Conservation (phyloP, 2,329 filamentous ascomycete genomes). For the Albophoma yamanashiensis region DNA sequence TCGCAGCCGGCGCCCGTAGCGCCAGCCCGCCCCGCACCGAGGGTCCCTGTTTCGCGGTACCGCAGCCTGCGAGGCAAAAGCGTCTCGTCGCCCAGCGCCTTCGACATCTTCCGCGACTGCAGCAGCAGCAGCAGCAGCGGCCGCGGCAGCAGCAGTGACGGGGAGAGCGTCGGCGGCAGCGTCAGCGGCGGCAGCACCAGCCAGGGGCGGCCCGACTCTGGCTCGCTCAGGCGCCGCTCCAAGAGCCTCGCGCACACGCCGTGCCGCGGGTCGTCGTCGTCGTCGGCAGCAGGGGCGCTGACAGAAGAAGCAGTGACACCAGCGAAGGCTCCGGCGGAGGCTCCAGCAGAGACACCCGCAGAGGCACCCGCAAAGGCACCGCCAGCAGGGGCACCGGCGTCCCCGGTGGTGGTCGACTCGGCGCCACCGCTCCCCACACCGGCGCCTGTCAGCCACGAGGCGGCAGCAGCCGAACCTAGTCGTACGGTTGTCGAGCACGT, state of each 20-base stretch:
- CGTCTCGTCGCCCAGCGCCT: slow-evolving; percentile 17
- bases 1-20: not conserved
- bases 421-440: slow-evolving; percentile 13
- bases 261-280: slow-evolving; percentile 1
- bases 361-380: too few relatives aligned
- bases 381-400: not conserved
- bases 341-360: too few relatives aligned
- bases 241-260: slow-evolving; percentile 12
- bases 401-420: not conserved
- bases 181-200: slow-evolving; percentile 4
- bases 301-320: too few relatives aligned
- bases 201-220: slow-evolving; percentile 5
- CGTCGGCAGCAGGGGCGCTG: too few relatives aligned
- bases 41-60: slow-evolving; percentile 17
- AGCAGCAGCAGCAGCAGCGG: not conserved
- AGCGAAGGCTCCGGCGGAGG: too few relatives aligned
- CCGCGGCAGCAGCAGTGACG: not conserved
- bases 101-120: slow-evolving; percentile 18
- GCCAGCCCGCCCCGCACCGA: slow-evolving; percentile 8
- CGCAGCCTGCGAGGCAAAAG: slow-evolving; percentile 23
- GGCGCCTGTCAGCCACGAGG: slow-evolving; percentile 15
- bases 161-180: not conserved
- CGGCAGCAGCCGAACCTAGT: slow-evolving; percentile 9
- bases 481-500: slow-evolving; percentile 2
- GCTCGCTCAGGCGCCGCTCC: slow-evolving; percentile 11